These are phyloP conservation scores for Sistotremastrum suecicum DNA, from an alignment of 768 basidiomycete genomes.

Conservation along the genomic window DNA sequence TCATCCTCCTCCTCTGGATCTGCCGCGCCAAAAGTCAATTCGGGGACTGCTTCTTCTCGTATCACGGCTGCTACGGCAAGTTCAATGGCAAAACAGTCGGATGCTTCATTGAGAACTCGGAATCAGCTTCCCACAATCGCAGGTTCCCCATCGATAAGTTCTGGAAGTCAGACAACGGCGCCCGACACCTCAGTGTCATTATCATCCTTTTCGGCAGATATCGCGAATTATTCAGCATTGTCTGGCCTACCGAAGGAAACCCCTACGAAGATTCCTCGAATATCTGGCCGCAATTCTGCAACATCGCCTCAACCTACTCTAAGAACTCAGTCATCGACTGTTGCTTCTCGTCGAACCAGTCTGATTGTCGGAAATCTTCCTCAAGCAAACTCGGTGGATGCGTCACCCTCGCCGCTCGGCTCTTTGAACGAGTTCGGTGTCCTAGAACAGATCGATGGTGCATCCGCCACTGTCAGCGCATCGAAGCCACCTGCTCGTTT, in stretches of 20 bases:
- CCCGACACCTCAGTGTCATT: slow-evolving; percentile 24
- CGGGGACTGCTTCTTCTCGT: slow-evolving; percentile 35
- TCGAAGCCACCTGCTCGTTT: slow-evolving; percentile 45
- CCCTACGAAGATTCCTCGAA: slow-evolving; percentile 86
- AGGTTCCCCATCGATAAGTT: slow-evolving; percentile 81
- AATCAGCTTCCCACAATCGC: slow-evolving; percentile 82
- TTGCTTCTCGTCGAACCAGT: slow-evolving; percentile 52
- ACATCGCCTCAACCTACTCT: slow-evolving; percentile 59
- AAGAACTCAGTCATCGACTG: slow-evolving; percentile 26
- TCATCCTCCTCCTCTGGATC: slow-evolving; percentile 31
- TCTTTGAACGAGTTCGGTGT: slow-evolving; percentile 70
- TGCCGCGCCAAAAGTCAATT: slow-evolving; percentile 25
- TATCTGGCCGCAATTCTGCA: slow-evolving; percentile 72
- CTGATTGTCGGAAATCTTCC: slow-evolving; percentile 33
- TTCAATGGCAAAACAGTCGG: slow-evolving; percentile 80
- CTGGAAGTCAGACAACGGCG: slow-evolving; percentile 27
- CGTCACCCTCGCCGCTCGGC: slow-evolving; percentile 40
- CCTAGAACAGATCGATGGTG: slow-evolving; percentile 44
- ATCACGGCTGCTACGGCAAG: slow-evolving; percentile 73
- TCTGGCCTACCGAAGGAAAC: slow-evolving; percentile 60
- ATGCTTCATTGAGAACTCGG: slow-evolving; percentile 53
- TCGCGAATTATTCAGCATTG: slow-evolving; percentile 14
- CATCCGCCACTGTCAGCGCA: slow-evolving; percentile 21
- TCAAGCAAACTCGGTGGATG: slow-evolving; percentile 38
- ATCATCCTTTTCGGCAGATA: slow-evolving; percentile 32